phyloP scores from a whole-genome alignment of 768 basidiomycete genomes.

The Sarcomyxa edulis region DNA sequence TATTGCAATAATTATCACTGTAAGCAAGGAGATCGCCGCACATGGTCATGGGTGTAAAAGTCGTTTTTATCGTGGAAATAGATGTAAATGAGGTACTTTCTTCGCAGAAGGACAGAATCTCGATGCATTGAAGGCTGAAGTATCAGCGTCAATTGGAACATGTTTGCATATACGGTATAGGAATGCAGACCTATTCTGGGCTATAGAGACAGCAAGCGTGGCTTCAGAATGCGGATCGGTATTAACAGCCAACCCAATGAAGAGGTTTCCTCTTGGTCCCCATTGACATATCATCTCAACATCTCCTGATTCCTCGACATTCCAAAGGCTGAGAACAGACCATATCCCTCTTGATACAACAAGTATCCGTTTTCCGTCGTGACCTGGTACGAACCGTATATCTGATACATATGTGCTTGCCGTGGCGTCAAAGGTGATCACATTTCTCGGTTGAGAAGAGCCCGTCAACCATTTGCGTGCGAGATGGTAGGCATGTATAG shows the following conservation, averaged over 20 bases:
- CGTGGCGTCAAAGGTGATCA: conserved; percentile 22
- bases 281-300: conserved; percentile 38
- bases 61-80: conserved; percentile 29
- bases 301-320: conserved; percentile 22
- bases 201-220: conserved; percentile 44
- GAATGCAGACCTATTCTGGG: conserved; percentile 40
- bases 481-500: conserved; percentile 38
- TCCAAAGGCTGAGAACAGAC: conserved; percentile 54
- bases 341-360: conserved; percentile 58
- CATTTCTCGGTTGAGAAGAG: conserved; percentile 10
- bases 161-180: too few relatives aligned
- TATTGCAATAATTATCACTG: conserved; percentile 45
- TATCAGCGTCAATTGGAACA: conserved; percentile 1
- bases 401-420: conserved; percentile 43
- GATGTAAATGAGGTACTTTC: conserved; percentile 17
- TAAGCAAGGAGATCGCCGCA: conserved; percentile 48
- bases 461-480: conserved; percentile 42
- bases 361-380: conserved; percentile 37
- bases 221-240: conserved; percentile 36
- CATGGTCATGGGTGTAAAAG: conserved; percentile 42
- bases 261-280: conserved; percentile 47
- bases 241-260: conserved; percentile 50
- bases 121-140: conserved; percentile 24
- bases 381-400: conserved; percentile 47
- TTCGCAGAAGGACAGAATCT: conserved; percentile 23